Percentiles rank a stretch among this genome's conserved stretches.
These are phyloP conservation scores for Cordyceps farinosa DNA, from an alignment of 2,329 filamentous ascomycete species.

Conservation along the genomic window DNA sequence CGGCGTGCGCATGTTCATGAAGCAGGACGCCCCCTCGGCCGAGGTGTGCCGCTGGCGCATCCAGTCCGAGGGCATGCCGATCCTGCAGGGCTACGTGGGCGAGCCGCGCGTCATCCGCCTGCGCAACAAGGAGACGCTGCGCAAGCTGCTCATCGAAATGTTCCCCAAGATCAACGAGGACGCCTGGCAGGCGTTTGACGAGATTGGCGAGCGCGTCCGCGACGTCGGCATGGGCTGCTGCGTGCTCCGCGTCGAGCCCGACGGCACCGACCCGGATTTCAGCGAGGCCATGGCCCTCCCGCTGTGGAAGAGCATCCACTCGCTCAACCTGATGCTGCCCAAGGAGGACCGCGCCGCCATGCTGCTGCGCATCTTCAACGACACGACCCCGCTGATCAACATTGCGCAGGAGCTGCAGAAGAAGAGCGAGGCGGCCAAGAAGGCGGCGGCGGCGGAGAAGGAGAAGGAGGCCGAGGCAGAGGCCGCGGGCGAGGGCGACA, in stretches of 20 bases:
- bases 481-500: slow-evolving; percentile 16
- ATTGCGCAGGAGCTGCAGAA: slow-evolving; percentile 39
- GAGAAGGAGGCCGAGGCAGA: slow-evolving; percentile 12
- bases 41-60: slow-evolving; percentile 92
- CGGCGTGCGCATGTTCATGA: slow-evolving; percentile 98
- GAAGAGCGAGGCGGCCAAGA: slow-evolving; percentile 21
- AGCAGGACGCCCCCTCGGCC: slow-evolving; percentile 84
- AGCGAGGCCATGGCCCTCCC: slow-evolving; percentile 82
- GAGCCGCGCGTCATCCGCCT: slow-evolving; percentile 71
- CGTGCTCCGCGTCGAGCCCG: slow-evolving; percentile 78
- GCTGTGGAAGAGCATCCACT: slow-evolving; percentile 88
- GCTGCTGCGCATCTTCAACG: slow-evolving; percentile 87
- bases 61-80: slow-evolving; percentile 88
- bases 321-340: slow-evolving; percentile 93
- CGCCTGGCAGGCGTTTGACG: slow-evolving; percentile 71
- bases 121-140: slow-evolving; percentile 73
- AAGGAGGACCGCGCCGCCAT: slow-evolving; percentile 95
- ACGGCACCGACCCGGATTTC: slow-evolving; percentile 57
- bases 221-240: slow-evolving; percentile 88
- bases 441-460: slow-evolving; percentile 23
- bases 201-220: slow-evolving; percentile 80
- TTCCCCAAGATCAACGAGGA: slow-evolving; percentile 82
- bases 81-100: slow-evolving; percentile 87
- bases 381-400: slow-evolving; percentile 79
- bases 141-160: slow-evolving; percentile 86